Evolutionary conservation across 1,284 basidiomycete genomes (phyloP).

Genomic region (Ceratobasidium sp.): DNA sequence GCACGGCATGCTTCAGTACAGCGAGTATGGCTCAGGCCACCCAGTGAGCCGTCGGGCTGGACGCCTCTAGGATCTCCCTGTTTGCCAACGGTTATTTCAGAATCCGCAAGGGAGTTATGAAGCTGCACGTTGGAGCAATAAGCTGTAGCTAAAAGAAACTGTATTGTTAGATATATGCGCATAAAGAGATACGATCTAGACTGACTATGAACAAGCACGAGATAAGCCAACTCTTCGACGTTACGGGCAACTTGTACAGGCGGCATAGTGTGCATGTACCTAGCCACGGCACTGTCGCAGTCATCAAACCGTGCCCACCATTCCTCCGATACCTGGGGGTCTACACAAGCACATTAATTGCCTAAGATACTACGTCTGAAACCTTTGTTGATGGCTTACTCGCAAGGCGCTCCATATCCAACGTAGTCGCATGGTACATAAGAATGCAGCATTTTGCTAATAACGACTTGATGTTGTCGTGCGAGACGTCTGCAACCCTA

Average conservation of each 20-base stretch:
- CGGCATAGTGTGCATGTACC: conserved; percentile 27
- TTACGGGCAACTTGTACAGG: conserved; percentile 6
- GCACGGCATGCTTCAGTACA: conserved; percentile 23
- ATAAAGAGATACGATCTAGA: not conserved
- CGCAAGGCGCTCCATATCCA: not conserved
- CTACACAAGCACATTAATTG: conserved; percentile 8
- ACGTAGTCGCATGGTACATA: not conserved
- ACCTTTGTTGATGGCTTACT: not conserved
- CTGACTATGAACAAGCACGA: conserved; percentile 25
- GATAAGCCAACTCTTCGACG: not conserved
- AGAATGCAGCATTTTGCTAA: conserved; percentile 2
- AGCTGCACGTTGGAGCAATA: conserved; percentile 14
- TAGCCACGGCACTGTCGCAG: not conserved
- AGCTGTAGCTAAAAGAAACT: not conserved
- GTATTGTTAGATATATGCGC: not conserved
- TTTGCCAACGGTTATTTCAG: not conserved
- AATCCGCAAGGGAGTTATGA: conserved; percentile 3
- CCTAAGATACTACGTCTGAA: not conserved
- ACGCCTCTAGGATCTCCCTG: conserved; percentile 4
- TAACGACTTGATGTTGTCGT: conserved; percentile 1
- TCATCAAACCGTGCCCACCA: conserved; percentile 22
- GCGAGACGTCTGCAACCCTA: conserved; percentile 5
- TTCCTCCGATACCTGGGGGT: not conserved
- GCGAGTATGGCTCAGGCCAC: conserved; percentile 6
- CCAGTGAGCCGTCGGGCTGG: conserved; percentile 1